Conservation (phyloP, 2,329 filamentous ascomycete species). For the Colletotrichum navitas region DNA sequence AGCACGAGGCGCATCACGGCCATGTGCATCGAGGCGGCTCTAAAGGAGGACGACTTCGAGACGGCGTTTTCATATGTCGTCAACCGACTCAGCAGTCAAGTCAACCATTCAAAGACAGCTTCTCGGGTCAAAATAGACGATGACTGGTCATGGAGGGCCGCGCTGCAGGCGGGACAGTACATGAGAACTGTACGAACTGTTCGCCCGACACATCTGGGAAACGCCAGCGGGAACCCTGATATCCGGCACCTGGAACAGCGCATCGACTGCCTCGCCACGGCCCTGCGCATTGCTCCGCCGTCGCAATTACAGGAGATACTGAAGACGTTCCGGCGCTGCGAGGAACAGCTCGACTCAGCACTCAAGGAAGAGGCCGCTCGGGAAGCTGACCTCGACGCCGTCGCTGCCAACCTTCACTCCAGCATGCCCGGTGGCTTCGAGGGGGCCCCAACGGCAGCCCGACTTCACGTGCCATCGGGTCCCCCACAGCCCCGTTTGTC, state of each 20-base stretch:
- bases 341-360: constrained; percentile 79
- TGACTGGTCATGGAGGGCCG: constrained; percentile 83
- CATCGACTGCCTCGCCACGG: constrained; percentile 82
- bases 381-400: constrained; percentile 78
- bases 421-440: constrained; percentile 69
- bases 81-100: constrained; percentile 69
- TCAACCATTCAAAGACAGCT: constrained; percentile 43
- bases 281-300: constrained; percentile 79
- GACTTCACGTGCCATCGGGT: constrained; percentile 48
- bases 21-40: constrained; percentile 84
- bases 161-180: constrained; percentile 82
- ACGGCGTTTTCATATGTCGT: constrained; percentile 88
- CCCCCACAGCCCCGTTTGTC: constrained; percentile 45
- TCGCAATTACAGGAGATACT: constrained; percentile 80
- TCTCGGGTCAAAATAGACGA: constrained; percentile 56
- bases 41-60: constrained; percentile 84
- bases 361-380: constrained; percentile 75
- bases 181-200: constrained; percentile 66
- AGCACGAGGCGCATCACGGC: constrained; percentile 78
- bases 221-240: constrained; percentile 69
- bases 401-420: constrained; percentile 66
- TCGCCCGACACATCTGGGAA: constrained; percentile 71
- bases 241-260: constrained; percentile 83
- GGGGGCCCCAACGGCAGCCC: constrained; percentile 49
- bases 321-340: constrained; percentile 80